Evolutionary conservation across 176 grass and related monocot species (phyloP).

Genomic region (Poa annua): DNA sequence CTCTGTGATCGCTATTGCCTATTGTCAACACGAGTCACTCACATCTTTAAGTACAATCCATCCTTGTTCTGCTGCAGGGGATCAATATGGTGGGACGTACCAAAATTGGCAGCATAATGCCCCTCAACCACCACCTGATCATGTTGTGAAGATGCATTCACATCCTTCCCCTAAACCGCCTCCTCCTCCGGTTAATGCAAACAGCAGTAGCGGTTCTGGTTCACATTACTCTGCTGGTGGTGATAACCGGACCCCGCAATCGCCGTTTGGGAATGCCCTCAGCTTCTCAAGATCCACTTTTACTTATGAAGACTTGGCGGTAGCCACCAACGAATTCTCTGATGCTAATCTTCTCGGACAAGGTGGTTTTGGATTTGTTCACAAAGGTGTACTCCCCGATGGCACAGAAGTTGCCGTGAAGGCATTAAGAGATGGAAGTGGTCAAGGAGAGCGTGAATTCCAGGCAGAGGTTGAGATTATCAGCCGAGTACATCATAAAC

Average conservation of each 20-base stretch:
- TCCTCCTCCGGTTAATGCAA: slow-evolving; percentile 54
- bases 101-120: slow-evolving; percentile 86
- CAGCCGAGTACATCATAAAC: slow-evolving; percentile 83
- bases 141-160: slow-evolving; percentile 66
- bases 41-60: not conserved
- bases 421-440: slow-evolving; percentile 70
- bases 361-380: slow-evolving; percentile 87
- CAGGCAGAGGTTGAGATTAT: slow-evolving; percentile 84
- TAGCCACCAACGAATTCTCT: slow-evolving; percentile 68
- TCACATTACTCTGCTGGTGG: slow-evolving; percentile 74
- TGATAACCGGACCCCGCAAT: slow-evolving; percentile 53
- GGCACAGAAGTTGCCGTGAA: slow-evolving; percentile 81
- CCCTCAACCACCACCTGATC: slow-evolving; percentile 61
- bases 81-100: slow-evolving; percentile 61
- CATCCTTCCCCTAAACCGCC: slow-evolving; percentile 48
- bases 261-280: slow-evolving; percentile 38
- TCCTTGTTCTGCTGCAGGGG: slow-evolving; percentile 58
- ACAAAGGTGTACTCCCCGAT: slow-evolving; percentile 75
- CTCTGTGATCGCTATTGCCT: not conserved
- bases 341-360: slow-evolving; percentile 80
- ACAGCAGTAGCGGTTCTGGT: slow-evolving; percentile 66
- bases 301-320: slow-evolving; percentile 59
- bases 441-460: slow-evolving; percentile 81
- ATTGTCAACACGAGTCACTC: not conserved
- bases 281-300: slow-evolving; percentile 65